Evolutionary conservation across 2,329 filamentous ascomycete genomes (phyloP).

Genomic region (Curvularia eragrostidis): DNA sequence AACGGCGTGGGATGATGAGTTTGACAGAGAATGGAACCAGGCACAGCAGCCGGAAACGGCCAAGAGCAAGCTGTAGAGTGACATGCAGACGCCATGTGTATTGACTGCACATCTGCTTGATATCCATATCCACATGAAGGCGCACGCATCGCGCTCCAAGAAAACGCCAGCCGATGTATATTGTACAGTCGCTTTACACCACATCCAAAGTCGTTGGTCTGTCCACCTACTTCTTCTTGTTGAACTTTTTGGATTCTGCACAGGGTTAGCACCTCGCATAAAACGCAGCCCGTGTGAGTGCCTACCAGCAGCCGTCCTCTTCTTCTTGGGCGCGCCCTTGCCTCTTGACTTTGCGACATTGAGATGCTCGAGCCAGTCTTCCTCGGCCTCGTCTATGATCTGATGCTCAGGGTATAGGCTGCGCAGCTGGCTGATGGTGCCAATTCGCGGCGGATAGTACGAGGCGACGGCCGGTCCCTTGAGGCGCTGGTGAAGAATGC

Average conservation of each 20-base stretch:
- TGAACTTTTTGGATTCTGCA: slow-evolving; percentile 56
- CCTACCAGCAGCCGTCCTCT: slow-evolving; percentile 64
- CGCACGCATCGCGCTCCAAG: neutral
- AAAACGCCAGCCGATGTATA: neutral
- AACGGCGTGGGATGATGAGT: slow-evolving; percentile 56
- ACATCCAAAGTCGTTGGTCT: neutral
- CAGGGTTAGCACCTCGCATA: slow-evolving; percentile 8
- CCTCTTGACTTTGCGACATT: slow-evolving; percentile 63
- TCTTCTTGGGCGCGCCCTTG: slow-evolving; percentile 91
- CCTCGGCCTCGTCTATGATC: slow-evolving; percentile 76
- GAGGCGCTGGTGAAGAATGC: slow-evolving; percentile 86
- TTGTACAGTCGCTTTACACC: slow-evolving; percentile 19
- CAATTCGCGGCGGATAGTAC: slow-evolving; percentile 84
- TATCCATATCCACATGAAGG: neutral
- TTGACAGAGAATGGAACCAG: slow-evolving; percentile 41
- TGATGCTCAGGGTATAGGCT: slow-evolving; percentile 72
- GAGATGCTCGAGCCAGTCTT: slow-evolving; percentile 79
- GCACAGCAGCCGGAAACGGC: slow-evolving; percentile 9
- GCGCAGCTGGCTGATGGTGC: slow-evolving; percentile 75
- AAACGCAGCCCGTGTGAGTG: slow-evolving; percentile 15
- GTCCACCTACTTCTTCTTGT: slow-evolving; percentile 52
- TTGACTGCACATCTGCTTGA: neutral
- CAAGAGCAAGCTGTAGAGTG: slow-evolving; percentile 31
- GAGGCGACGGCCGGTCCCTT: slow-evolving; percentile 80
- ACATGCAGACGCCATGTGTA: neutral